Conservation (phyloP, 768 basidiomycete species). For the Harrya chromipes region DNA sequence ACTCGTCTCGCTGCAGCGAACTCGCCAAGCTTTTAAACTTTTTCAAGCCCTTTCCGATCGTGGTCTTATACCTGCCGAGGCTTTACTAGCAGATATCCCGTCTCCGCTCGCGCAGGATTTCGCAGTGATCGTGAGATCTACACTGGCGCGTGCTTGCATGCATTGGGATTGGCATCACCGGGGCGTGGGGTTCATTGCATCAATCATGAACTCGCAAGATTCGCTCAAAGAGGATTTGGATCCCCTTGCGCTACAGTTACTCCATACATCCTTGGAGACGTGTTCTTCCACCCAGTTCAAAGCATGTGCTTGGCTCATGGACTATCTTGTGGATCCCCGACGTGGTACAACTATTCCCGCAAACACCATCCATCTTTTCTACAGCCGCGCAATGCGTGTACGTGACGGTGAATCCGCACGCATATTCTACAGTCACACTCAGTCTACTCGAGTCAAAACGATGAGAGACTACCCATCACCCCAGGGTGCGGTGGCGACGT, state of each 20-base stretch:
- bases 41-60: slow-evolving; percentile 47
- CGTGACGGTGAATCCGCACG: slow-evolving; percentile 36
- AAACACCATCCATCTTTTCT: slow-evolving; percentile 45
- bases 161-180: slow-evolving; percentile 52
- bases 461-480: slow-evolving; percentile 51
- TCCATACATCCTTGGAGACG: slow-evolving; percentile 40
- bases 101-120: slow-evolving; percentile 37
- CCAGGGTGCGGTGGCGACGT: slow-evolving; percentile 41
- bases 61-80: slow-evolving; percentile 45
- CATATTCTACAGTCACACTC: slow-evolving; percentile 46
- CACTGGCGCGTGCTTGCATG: slow-evolving; percentile 50
- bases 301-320: slow-evolving; percentile 42
- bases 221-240: slow-evolving; percentile 23
- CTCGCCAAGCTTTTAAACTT: slow-evolving; percentile 41
- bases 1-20: slow-evolving; percentile 35
- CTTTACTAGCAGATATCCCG: slow-evolving; percentile 38
- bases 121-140: slow-evolving; percentile 44
- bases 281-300: slow-evolving; percentile 37
- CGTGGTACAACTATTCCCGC: slow-evolving; percentile 39
- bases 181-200: slow-evolving; percentile 39
- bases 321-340: slow-evolving; percentile 30
- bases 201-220: slow-evolving; percentile 25
- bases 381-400: slow-evolving; percentile 36
- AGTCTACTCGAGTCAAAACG: slow-evolving; percentile 29
- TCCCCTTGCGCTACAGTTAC: slow-evolving; percentile 41